Conservation (phyloP, 768 basidiomycete species). For the Suillus variegatus region DNA sequence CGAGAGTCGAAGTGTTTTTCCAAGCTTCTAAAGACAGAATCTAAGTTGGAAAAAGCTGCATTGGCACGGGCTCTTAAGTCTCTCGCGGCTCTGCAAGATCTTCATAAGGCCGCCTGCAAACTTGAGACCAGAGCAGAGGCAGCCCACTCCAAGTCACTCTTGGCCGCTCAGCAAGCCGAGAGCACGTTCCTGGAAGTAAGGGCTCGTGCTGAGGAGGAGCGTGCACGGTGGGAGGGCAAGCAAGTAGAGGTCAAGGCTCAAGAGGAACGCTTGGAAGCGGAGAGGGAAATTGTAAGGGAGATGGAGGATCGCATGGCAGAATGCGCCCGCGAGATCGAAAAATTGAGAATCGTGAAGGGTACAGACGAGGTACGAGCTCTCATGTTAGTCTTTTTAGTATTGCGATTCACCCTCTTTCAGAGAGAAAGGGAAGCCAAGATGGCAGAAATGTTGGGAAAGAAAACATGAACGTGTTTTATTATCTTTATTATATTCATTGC, state of each 20-base stretch:
- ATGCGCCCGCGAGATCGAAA: slow-evolving; percentile 75
- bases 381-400: not conserved
- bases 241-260: slow-evolving; percentile 48
- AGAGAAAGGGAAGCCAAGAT: slow-evolving; percentile 60
- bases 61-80: slow-evolving; percentile 62
- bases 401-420: slow-evolving; percentile 19
- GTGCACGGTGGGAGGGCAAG: slow-evolving; percentile 54
- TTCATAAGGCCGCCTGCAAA: slow-evolving; percentile 69
- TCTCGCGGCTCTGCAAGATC: slow-evolving; percentile 63
- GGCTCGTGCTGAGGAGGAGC: slow-evolving; percentile 51
- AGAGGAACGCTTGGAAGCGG: slow-evolving; percentile 49
- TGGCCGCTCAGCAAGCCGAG: slow-evolving; percentile 63
- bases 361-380: slow-evolving; percentile 56
- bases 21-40: slow-evolving; percentile 72
- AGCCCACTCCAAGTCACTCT: slow-evolving; percentile 52
- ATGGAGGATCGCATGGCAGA: slow-evolving; percentile 64
- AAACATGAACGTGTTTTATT: not conserved
- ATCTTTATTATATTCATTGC: not conserved
- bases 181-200: slow-evolving; percentile 62
- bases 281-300: slow-evolving; percentile 54
- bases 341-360: slow-evolving; percentile 60
- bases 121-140: slow-evolving; percentile 61
- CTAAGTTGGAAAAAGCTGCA: slow-evolving; percentile 64
- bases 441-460: slow-evolving; percentile 32
- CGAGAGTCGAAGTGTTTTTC: slow-evolving; percentile 62